Conservation (phyloP, 345 rosid species). For the Excoecaria cochinchinensis region DNA sequence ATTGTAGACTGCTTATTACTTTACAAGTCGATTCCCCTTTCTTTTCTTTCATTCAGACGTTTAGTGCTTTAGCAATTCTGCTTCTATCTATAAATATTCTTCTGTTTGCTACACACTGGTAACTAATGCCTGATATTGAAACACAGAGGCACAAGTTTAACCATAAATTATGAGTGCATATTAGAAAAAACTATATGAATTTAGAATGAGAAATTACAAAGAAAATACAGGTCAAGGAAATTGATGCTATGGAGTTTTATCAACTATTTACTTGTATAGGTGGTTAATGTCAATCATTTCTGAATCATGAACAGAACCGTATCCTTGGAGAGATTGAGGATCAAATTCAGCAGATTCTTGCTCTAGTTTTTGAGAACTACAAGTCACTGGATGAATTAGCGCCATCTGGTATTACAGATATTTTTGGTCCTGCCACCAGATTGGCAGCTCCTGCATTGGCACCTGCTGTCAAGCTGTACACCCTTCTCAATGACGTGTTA, state of each 20-base stretch:
- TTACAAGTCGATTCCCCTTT: not conserved
- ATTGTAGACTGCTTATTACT: not conserved
- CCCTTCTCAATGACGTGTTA: slow-evolving; percentile 25
- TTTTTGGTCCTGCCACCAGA: slow-evolving; percentile 27
- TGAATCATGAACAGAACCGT: slow-evolving; percentile 21
- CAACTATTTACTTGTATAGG: not conserved
- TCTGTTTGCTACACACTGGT: not conserved
- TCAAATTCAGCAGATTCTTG: slow-evolving; percentile 26
- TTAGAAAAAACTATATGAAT: not conserved
- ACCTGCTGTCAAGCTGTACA: slow-evolving; percentile 29
- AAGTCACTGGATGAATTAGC: slow-evolving; percentile 27
- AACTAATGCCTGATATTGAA: too few relatives aligned
- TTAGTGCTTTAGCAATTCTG: not conserved
- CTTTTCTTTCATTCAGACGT: not conserved
- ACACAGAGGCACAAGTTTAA: not conserved
- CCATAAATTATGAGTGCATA: not conserved
- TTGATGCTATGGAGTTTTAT: not conserved
- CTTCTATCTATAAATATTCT: not conserved
- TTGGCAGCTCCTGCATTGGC: slow-evolving; percentile 28
- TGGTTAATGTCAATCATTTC: not conserved
- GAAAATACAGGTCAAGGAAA: not conserved
- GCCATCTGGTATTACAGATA: slow-evolving; percentile 24
- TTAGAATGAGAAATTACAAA: not conserved
- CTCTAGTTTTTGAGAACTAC: slow-evolving; percentile 29
- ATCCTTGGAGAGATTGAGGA: slow-evolving; percentile 32